A percentile compares a stretch with the other conserved stretches of the same genome.
These are phyloP conservation scores for Lenwebbia sp. DNA, from an alignment of 345 rosid genomes.

Conservation along the genomic window DNA sequence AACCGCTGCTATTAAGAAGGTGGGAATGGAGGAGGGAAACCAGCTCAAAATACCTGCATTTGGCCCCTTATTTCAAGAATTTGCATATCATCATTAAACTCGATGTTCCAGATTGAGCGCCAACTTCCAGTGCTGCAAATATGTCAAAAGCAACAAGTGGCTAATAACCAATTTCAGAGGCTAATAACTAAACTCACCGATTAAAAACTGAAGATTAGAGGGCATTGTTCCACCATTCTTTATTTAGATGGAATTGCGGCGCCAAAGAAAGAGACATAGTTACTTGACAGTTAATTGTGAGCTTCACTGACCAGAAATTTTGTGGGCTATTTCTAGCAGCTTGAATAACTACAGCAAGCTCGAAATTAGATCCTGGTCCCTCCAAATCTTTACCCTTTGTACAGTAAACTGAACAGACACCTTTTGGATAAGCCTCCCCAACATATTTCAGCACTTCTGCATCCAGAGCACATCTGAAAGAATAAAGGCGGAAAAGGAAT, in stretches of 20 bases:
- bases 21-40: neutral
- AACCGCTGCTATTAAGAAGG: neutral
- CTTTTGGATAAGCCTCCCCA: conserved; percentile 89
- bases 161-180: neutral
- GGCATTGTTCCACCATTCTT: neutral
- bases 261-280: neutral
- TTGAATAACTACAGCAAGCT: conserved; percentile 77
- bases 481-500: neutral
- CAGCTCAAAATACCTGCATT: conserved; percentile 48
- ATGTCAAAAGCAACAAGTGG: neutral
- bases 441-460: conserved; percentile 76
- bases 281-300: neutral
- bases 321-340: conserved; percentile 83
- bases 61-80: conserved; percentile 64
- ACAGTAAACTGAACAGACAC: conserved; percentile 73
- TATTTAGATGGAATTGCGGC: neutral
- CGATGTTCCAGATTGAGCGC: conserved; percentile 86
- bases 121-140: conserved; percentile 77
- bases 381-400: conserved; percentile 67
- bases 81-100: conserved; percentile 72
- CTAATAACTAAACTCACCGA: neutral
- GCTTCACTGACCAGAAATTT: conserved; percentile 73
- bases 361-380: conserved; percentile 83
- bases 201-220: neutral
- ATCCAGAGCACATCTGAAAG: conserved; percentile 72